Evolutionary conservation across 2,329 filamentous ascomycete species (phyloP).

Genomic region (Lachnum nothofagi): DNA sequence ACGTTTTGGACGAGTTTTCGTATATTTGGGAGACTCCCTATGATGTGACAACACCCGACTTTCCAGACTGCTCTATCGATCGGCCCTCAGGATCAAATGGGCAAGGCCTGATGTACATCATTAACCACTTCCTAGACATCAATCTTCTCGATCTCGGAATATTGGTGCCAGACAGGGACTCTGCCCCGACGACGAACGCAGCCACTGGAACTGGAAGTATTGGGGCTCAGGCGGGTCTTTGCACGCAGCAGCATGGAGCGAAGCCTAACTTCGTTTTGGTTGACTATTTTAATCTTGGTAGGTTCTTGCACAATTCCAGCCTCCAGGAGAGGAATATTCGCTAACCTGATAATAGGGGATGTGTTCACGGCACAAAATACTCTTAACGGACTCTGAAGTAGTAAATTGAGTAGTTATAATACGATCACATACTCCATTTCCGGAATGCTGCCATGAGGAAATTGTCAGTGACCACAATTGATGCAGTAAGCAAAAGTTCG

Average conservation of each 20-base stretch:
- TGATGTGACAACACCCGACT: constrained; percentile 47
- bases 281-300: constrained; percentile 51
- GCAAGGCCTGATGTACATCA: constrained; percentile 49
- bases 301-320: not conserved
- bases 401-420: not conserved
- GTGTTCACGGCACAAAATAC: constrained; percentile 29
- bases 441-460: too few relatives aligned
- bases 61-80: constrained; percentile 63
- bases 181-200: constrained; percentile 42
- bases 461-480: too few relatives aligned
- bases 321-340: too few relatives aligned
- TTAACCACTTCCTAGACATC: constrained; percentile 61
- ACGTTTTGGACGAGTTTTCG: constrained; percentile 59
- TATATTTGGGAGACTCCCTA: constrained; percentile 71
- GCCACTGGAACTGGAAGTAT: constrained; percentile 47
- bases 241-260: constrained; percentile 40
- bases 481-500: too few relatives aligned
- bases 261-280: constrained; percentile 52
- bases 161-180: constrained; percentile 48
- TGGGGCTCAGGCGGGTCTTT: constrained; percentile 45
- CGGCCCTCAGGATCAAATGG: constrained; percentile 47
- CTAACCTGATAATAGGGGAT: constrained; percentile 22
- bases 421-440: not conserved
- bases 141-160: constrained; percentile 35
- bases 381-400: constrained; percentile 23